Conservation (phyloP, 495 filamentous ascomycete species). For the Hypoxylon fuscum region DNA sequence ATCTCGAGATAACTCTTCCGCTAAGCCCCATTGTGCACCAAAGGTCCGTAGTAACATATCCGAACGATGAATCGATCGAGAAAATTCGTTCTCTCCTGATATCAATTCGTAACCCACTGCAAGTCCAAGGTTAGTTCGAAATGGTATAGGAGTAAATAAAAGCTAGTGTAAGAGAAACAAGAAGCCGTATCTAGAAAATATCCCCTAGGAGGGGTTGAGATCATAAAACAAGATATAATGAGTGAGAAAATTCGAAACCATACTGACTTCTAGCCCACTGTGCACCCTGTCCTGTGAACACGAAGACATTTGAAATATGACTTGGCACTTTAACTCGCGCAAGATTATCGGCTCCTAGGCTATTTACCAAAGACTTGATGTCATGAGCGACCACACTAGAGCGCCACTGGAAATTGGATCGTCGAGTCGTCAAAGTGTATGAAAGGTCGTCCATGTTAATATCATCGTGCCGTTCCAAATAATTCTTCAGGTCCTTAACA, state of each 20-base stretch:
- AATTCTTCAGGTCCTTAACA: not conserved
- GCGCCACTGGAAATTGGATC: not conserved
- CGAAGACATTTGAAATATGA: slow-evolving; percentile 24
- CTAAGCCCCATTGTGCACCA: not conserved
- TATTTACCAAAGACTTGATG: not conserved
- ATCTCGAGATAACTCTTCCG: not conserved
- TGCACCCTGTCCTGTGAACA: slow-evolving; percentile 53
- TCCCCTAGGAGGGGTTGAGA: not conserved
- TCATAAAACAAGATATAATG: not conserved
- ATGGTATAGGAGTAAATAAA: too few species aligned
- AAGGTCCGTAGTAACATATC: not conserved
- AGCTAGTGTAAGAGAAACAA: too few species aligned
- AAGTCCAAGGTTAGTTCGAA: too few species aligned
- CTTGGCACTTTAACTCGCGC: not conserved
- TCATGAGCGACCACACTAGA: not conserved
- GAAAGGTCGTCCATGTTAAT: not conserved
- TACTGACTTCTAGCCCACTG: slow-evolving; percentile 52
- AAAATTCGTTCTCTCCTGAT: too few species aligned
- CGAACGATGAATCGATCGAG: too few species aligned
- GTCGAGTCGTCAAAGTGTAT: not conserved
- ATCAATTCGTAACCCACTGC: slow-evolving; percentile 59
- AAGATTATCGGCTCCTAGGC: not conserved
- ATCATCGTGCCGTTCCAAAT: not conserved
- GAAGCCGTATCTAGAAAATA: too few species aligned
- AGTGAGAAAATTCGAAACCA: not conserved